A percentile compares a stretch with the other conserved stretches of the same genome.
phyloP scores from a whole-genome alignment of 2,329 filamentous ascomycete genomes.

The Fusarium euwallaceae region DNA sequence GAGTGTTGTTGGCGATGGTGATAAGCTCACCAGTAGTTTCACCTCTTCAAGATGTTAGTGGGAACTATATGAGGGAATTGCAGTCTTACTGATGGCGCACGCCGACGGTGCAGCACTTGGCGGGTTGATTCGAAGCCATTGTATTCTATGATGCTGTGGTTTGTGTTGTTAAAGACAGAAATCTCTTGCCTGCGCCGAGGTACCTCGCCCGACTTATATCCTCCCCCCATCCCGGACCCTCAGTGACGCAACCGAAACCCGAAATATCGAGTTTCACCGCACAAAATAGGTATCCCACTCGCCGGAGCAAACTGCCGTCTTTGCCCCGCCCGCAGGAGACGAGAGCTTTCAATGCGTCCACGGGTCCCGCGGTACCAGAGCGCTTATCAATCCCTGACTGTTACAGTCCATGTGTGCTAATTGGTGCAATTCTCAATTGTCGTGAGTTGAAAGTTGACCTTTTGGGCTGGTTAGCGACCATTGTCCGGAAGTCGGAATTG shows the following conservation, averaged over 20 bases:
- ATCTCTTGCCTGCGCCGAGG: neutral
- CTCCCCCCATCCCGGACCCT: conserved; percentile 18
- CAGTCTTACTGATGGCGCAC: conserved; percentile 65
- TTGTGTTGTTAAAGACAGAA: neutral
- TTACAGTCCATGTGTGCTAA: neutral
- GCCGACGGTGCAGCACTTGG: conserved; percentile 65
- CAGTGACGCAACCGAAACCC: conserved; percentile 39
- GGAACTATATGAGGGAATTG: neutral
- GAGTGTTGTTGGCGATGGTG: conserved; percentile 60
- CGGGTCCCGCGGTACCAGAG: neutral
- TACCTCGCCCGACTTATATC: conserved; percentile 24
- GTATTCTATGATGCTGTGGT: neutral
- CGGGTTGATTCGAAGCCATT: conserved; percentile 69
- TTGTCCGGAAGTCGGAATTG: neutral
- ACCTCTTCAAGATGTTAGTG: conserved; percentile 55
- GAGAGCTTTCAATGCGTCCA: neutral
- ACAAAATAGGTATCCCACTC: conserved; percentile 1
- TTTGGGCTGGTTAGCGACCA: neutral
- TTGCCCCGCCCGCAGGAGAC: conserved; percentile 18
- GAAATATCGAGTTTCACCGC: conserved; percentile 11
- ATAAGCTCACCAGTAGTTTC: conserved; percentile 60
- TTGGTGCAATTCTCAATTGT: conserved; percentile 8
- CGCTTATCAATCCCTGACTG: conserved; percentile 28
- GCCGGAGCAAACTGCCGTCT: conserved; percentile 17
- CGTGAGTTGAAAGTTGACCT: neutral